These are phyloP conservation scores for Vaccinium darrowii DNA, from an alignment of 148 eudicot species.

Conservation along the genomic window DNA sequence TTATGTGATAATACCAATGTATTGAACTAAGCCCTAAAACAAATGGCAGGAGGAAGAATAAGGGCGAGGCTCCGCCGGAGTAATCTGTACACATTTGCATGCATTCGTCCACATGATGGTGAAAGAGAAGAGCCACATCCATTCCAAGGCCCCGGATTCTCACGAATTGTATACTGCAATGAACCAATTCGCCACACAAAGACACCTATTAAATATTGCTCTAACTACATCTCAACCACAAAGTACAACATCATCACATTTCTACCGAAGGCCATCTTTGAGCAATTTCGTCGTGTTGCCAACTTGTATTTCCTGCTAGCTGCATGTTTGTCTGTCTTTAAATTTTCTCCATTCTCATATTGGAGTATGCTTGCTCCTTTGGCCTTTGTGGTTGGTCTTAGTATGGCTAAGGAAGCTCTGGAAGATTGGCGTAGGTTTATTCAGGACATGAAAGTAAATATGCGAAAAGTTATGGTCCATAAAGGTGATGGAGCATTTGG, in stretches of 20 bases:
- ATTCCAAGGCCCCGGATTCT: constrained; percentile 65
- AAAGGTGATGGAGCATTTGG: constrained; percentile 54
- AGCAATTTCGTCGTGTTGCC: constrained; percentile 96
- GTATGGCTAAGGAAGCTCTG: constrained; percentile 90
- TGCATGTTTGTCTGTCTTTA: constrained; percentile 63
- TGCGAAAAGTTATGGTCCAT: constrained; percentile 66
- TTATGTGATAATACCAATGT: background rate
- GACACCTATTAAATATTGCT: constrained; percentile 61
- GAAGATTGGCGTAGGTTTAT: constrained; percentile 95
- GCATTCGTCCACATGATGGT: constrained; percentile 29
- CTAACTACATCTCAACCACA: constrained; percentile 84
- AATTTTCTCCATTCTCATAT: constrained; percentile 68
- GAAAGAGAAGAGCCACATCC: constrained; percentile 35
- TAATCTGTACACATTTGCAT: constrained; percentile 70
- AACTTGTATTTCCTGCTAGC: constrained; percentile 86
- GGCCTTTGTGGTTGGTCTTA: constrained; percentile 81
- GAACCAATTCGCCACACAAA: constrained; percentile 53
- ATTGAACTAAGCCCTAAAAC: constrained; percentile 26
- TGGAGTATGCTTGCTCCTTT: constrained; percentile 89
- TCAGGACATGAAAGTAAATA: constrained; percentile 85
- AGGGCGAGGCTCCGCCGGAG: constrained; percentile 67
- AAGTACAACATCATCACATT: constrained; percentile 71
- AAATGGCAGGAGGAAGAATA: constrained; percentile 66
- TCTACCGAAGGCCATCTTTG: constrained; percentile 85
- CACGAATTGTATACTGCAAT: constrained; percentile 69